Evolutionary conservation across 495 filamentous ascomycete species (phyloP).

Genomic region (Entonaema liquescens): DNA sequence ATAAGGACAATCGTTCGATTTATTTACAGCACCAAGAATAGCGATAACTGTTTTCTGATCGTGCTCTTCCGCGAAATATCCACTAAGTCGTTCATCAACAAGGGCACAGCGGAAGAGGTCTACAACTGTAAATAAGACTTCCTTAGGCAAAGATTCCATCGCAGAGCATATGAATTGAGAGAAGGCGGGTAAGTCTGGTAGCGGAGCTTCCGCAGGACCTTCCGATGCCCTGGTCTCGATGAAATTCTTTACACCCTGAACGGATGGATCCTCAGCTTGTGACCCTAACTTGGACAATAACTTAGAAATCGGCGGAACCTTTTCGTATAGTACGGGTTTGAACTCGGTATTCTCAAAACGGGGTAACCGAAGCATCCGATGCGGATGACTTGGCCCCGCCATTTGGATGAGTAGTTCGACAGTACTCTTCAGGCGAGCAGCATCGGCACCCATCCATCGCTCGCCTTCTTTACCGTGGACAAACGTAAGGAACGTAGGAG

Average conservation of each 20-base stretch:
- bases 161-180: conserved; percentile 60
- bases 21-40: conserved; percentile 68
- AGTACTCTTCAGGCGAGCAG: conserved; percentile 71
- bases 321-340: conserved; percentile 76
- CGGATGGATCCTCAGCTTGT: conserved; percentile 59
- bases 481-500: conserved; percentile 92
- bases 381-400: conserved; percentile 80
- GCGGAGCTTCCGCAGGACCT: conserved; percentile 65
- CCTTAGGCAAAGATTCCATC: conserved; percentile 60
- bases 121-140: conserved; percentile 76
- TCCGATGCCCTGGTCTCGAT: conserved; percentile 63
- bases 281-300: conserved; percentile 77
- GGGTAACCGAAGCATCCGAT: conserved; percentile 73
- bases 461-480: conserved; percentile 78
- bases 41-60: conserved; percentile 69
- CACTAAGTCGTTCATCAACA: conserved; percentile 83
- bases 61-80: conserved; percentile 82
- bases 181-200: conserved; percentile 68
- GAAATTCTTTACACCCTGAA: conserved; percentile 70
- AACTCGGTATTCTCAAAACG: conserved; percentile 69
- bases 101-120: conserved; percentile 83
- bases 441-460: conserved; percentile 81
- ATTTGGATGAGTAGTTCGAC: conserved; percentile 77
- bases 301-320: conserved; percentile 84
- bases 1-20: conserved; percentile 69